phyloP scores from a whole-genome alignment of 305 asterid species.

The Striga hermonthica region DNA sequence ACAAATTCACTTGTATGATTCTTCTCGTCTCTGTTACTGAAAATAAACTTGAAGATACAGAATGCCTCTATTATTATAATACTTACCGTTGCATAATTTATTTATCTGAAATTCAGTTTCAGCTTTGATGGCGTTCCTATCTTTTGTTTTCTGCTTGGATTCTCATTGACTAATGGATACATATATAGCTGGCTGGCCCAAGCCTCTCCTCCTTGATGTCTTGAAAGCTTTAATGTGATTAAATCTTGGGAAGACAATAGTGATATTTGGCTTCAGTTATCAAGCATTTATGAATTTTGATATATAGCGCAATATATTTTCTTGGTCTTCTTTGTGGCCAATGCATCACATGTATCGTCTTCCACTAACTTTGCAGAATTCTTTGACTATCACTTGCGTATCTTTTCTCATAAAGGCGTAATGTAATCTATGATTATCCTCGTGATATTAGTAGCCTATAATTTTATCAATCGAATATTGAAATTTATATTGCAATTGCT shows the following conservation, averaged over 20 bases:
- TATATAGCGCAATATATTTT: background rate
- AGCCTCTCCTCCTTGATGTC: background rate
- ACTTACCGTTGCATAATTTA: background rate
- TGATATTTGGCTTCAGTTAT: constrained; percentile 18
- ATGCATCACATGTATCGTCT: background rate
- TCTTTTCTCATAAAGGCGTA: background rate
- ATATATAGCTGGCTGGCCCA: constrained; percentile 1
- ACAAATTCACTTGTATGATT: background rate
- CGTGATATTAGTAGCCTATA: background rate
- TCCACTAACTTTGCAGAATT: too few relatives aligned
- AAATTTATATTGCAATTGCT: constrained; percentile 17
- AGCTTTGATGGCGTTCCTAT: background rate
- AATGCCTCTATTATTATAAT: background rate
- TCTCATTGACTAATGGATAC: constrained; percentile 2
- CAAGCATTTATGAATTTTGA: constrained; percentile 2
- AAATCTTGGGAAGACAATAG: background rate
- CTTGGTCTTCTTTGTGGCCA: constrained; percentile 2
- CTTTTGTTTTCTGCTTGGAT: constrained; percentile 10
- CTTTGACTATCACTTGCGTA: background rate
- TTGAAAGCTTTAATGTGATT: background rate
- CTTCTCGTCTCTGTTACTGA: constrained; percentile 15
- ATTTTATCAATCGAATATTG: background rate
- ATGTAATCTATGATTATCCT: background rate
- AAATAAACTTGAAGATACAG: background rate
- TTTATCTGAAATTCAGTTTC: background rate